Evolutionary conservation across 306 rosid genomes (phyloP), one percentile per base, ranked within the genome.

Genomic region (Begonia loranthoides): DNA sequence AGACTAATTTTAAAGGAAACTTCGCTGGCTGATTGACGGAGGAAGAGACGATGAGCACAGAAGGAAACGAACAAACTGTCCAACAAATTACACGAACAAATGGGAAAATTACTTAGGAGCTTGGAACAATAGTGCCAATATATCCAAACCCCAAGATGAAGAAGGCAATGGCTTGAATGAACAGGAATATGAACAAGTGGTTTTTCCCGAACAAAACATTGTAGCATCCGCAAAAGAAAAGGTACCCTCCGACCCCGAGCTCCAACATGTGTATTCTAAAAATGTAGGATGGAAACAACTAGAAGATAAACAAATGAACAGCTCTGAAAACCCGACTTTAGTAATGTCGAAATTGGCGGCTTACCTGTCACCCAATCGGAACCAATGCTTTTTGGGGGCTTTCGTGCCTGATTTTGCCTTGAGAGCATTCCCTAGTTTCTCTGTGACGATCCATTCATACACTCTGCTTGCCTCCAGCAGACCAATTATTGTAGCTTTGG

Each of bases 401-500:
- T 80, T 87, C 0, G 58, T 10, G 3, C 55, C 56, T 16, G 54
- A 59, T 70, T 43, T 43, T 10, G 47, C 47, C 47, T 43, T 43
- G 19, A 79, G 72, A 51, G 76, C 78, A 61, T 76, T 87, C 59
- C 95, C 95, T 53, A 79, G 76, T 52, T 86, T 86, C 63, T 79
- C 87, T 2, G 95, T 86, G 45, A 86, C 93, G 50, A 86, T 66
- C 93, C 93, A 86, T 55, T 86, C 95, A 41, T 86, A 82, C 56
- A 74, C 93, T 41, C 85, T 49, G 56, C 70, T 76, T 11, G 72
- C 55, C 74, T 79, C 87, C 49, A 86, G 59, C n/a, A 86, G 73
- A 51, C 95, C 93, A 12, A 81, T 82, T 55, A 81, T 66, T 8
- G 95, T 86, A 33, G 82, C 93, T 65, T 86, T 86, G 39, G 93